Evolutionary conservation across 257 asterid genomes (phyloP), one percentile per base, ranked within the genome.

Genomic region (Henckelia pumila): DNA sequence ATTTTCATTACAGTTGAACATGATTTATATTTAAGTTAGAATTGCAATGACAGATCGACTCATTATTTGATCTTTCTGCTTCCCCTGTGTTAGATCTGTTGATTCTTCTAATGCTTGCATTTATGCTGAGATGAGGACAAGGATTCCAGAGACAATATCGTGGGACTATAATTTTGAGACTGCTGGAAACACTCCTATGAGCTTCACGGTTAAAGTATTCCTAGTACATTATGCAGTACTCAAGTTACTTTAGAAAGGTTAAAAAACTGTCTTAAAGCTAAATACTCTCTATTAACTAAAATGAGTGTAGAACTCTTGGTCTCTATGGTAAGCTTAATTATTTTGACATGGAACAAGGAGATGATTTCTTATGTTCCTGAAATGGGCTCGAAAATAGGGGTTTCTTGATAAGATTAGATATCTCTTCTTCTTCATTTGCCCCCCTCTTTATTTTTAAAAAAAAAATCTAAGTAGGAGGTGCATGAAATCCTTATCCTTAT

Each of bases 81-180:
- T 61, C 50, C 60, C 25, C 4, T 71, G 76, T 59, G 50, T 35
- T 70, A 94, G 99, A 71, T 87, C 99, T 75, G 84, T 90, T 75
- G 99, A 91, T 82, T 81, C 95, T 56, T 79, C 82, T 50, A 83
- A 84, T 56, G 78, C 95, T 71, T 86, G 96, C 84, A 87, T 89
- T 63, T 91, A 88, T 71, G 97, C 95, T 35, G 97, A 91, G 81
- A 78, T 93, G 49, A 85, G 95, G 75, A 94, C 99, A 66, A 80
- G 95, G 88, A 90, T 88, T 50, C 96, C 97, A 10, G 99, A 91
- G 74, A 88, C 99, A n/a, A 81, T 88, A 69, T 87, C 95, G 56
- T 91, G 97, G 99, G 97, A 91, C 82, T 90, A 85, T 79, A 91
- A 91, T 85, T 94, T 94, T 77, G 99, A 91, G 77, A 86, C 95